These are phyloP conservation scores for Ophiostoma tasmaniense DNA, from an alignment of 2,329 filamentous ascomycete genomes.

Conservation along the genomic window DNA sequence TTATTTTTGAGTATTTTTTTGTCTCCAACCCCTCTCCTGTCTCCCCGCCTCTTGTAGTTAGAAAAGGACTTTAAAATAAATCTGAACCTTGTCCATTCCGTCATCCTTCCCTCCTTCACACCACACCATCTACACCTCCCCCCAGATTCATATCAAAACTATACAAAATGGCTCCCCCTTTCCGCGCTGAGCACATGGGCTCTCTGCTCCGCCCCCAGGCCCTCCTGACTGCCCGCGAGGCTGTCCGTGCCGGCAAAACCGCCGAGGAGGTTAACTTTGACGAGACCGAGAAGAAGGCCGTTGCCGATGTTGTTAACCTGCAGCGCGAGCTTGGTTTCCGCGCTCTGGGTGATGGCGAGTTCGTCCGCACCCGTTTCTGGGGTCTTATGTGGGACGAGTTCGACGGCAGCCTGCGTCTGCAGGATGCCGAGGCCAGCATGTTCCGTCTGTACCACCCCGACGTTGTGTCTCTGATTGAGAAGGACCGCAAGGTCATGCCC, in stretches of 20 bases:
- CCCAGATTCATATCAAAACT: background rate
- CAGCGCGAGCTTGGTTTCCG: constrained; percentile 51
- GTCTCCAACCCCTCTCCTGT: background rate
- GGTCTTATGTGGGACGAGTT: constrained; percentile 32
- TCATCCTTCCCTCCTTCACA: background rate
- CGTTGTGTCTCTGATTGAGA: constrained; percentile 45
- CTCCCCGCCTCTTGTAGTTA: background rate
- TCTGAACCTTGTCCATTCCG: background rate
- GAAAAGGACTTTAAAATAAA: background rate
- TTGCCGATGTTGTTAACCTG: constrained; percentile 49
- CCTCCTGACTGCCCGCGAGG: constrained; percentile 44
- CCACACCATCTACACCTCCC: background rate
- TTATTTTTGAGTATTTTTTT: background rate
- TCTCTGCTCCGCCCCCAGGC: constrained; percentile 60
- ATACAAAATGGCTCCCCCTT: constrained; percentile 32
- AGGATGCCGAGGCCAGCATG: constrained; percentile 36
- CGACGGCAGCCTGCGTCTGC: constrained; percentile 39
- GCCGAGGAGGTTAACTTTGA: constrained; percentile 37
- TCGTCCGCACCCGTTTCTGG: constrained; percentile 32
- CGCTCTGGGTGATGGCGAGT: constrained; percentile 54
- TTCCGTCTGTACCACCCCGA: constrained; percentile 49
- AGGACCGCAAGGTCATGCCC: constrained; percentile 46
- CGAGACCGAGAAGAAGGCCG: constrained; percentile 47
- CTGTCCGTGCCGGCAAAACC: constrained; percentile 46
- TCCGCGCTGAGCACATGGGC: constrained; percentile 68